Percentiles rank a stretch among this genome's conserved stretches.
These are phyloP conservation scores for Aspergillus ruber DNA, from an alignment of 2,329 filamentous ascomycete species.

Conservation along the genomic window DNA sequence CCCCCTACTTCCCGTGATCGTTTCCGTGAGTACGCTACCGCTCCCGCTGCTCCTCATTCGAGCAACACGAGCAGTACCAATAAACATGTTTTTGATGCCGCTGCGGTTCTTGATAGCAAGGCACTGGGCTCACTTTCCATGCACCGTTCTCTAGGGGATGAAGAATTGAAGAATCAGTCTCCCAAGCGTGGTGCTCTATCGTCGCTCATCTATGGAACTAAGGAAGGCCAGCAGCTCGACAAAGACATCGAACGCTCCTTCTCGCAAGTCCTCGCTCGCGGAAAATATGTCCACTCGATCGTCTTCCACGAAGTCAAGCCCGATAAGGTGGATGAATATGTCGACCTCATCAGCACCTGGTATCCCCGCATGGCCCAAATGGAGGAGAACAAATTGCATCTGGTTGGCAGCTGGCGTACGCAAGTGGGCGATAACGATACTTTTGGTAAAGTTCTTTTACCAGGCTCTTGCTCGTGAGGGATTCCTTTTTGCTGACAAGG, in stretches of 20 bases:
- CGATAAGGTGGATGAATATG: slow-evolving; percentile 92
- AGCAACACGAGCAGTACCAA: slow-evolving; percentile 40
- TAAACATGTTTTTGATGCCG: slow-evolving; percentile 34
- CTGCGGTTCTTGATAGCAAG: slow-evolving; percentile 35
- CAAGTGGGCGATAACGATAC: slow-evolving; percentile 97
- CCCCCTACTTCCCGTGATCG: slow-evolving; percentile 26
- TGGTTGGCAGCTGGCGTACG: slow-evolving; percentile 96
- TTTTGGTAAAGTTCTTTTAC: slow-evolving; percentile 61
- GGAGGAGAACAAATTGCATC: slow-evolving; percentile 85
- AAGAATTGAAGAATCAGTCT: slow-evolving; percentile 54
- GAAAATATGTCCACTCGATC: slow-evolving; percentile 98
- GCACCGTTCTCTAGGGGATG: slow-evolving; percentile 48
- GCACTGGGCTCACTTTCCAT: slow-evolving; percentile 57
- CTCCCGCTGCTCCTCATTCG: slow-evolving; percentile 40
- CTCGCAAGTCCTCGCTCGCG: slow-evolving; percentile 85
- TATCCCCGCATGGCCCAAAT: slow-evolving; percentile 83
- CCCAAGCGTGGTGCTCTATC: slow-evolving; percentile 68
- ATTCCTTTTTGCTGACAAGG: slow-evolving; percentile 21
- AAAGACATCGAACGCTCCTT: slow-evolving; percentile 95
- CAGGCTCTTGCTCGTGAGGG: not conserved
- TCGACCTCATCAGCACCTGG: slow-evolving; percentile 80
- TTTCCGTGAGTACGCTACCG: slow-evolving; percentile 30
- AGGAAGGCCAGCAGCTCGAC: slow-evolving; percentile 89
- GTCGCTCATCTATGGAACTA: slow-evolving; percentile 92
- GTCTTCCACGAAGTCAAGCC: slow-evolving; percentile 94